Evolutionary conservation across 345 rosid species (phyloP), one percentile per base, ranked within the genome.

Genomic region (Psidium friedrichsthalianum): DNA sequence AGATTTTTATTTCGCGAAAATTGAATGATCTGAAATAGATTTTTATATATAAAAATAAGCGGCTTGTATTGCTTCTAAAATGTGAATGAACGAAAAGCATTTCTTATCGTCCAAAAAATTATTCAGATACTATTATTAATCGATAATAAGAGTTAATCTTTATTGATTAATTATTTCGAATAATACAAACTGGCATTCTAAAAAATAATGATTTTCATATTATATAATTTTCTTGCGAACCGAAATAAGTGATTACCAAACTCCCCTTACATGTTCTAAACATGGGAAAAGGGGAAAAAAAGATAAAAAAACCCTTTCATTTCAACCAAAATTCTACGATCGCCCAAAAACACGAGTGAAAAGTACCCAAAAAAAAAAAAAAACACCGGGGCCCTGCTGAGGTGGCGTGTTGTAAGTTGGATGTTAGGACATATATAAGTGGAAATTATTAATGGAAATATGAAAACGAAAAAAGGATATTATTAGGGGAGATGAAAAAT

Each of bases 201-300:
- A 64, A 16, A 2, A 3, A 52, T 0, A 61, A 36, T 36, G 36
- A 36, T 36, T 36, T 61, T 27, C 20, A 27, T 6, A 27, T 61
- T 0, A 7, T 61, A 1, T 58, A n/a, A n/a, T n/a, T n/a, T 58
- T 58, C n/a, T 58, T 0, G 0, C 1, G 2, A 58, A 58, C 1
- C 11, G 12, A 58, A 58, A 25, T 5, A 58, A 58, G 3, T 15
- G 27, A 59, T 59, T 6, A 59, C 74, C 2, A 29, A 5, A 16
- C n/a, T 12, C 5, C 5, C 6, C 6, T 2, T 5, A 3, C 49
- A 49, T 49, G 14, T 15, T 61, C 21, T 29, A 14, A 27, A 61
- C 40, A 27, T 8, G 74, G 74, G 6, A 8, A 61, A 61, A 61
- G 27, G 74, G 74, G 36, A 14, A 29, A 27, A 27, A 15, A 40